Base-by-base conservation (phyloP, 164 flowering plant genomes). In the Berberis thunbergii region DNA sequence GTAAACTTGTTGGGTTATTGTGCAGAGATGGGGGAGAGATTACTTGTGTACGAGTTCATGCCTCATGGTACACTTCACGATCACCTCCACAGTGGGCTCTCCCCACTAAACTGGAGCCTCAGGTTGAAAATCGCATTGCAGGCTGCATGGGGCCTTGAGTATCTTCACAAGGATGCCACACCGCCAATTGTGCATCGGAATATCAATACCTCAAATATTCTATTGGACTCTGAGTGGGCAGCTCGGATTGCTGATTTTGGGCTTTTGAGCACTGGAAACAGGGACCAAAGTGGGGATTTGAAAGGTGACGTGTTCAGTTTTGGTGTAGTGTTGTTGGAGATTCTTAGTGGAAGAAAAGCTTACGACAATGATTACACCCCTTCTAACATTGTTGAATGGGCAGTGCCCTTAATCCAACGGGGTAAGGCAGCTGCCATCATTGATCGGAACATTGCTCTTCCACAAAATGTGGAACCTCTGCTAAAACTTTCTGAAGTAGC, bases 1-100 rank as follows among this genome's bases (percentile, higher is more conserved):
- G 97, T 89, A 57, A 89, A 87, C 71, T 71, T 89, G 64, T 69
- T 87, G 67, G 93, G 97, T n/a, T 89, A 87, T 54, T 87, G 88
- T 64, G 71, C 80, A 1, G 93, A 87, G 67, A 89, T 85, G 94
- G 94, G 94, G 49, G 93, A 87, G 76, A 78, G 97, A 69, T 46
- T 89, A 45, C 79, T 89, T 41, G 94, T 89, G 45, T 89, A 89
- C 43, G 97, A 89, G 73, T 80, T 63, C 45, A 89, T 89, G 94
- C 81, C 89, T n/a, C 83, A 79, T 64, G 97, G 97, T 26, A 84
- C 94, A 1, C 84, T 89, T 41, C 77, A 83, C 64, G 94, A 89
- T 40, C 91, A 85, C 69, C 88, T 89, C 50, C 91, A 89, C 46
- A 82, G 89, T 1, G 89, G 84, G 3, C 78, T 84, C 53, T 82